phyloP scores from a whole-genome alignment of 2,329 filamentous ascomycete genomes.

The Phyllosticta ampelicida region DNA sequence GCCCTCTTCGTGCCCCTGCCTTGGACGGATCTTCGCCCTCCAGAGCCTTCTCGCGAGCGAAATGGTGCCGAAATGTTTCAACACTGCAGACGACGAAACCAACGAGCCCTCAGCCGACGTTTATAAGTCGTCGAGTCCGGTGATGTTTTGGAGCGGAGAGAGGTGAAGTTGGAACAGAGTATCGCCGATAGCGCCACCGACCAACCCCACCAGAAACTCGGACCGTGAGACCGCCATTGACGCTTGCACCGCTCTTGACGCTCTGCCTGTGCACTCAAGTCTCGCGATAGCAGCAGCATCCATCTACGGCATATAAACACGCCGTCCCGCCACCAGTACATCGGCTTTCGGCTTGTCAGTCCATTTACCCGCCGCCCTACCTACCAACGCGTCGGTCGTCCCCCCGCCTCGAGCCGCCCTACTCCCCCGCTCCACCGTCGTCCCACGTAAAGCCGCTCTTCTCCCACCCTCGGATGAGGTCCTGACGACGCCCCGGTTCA shows the following conservation, averaged over 20 bases:
- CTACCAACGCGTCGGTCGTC: background rate
- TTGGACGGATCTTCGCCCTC: too few relatives aligned
- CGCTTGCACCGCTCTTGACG: constrained; percentile 11
- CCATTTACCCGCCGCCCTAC: background rate
- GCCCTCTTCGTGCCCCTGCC: too few relatives aligned
- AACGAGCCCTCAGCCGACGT: too few relatives aligned
- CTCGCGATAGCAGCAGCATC: background rate
- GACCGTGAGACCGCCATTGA: constrained; percentile 9
- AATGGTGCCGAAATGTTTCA: too few relatives aligned
- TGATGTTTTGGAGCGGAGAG: background rate
- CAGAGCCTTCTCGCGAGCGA: too few relatives aligned
- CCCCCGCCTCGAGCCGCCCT: background rate
- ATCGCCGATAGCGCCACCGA: background rate
- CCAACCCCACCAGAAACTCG: background rate
- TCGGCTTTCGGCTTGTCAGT: background rate
- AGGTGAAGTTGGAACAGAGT: background rate
- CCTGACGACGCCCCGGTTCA: background rate
- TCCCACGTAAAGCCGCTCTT: background rate
- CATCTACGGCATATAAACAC: background rate
- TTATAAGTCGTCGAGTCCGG: background rate
- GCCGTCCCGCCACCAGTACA: background rate
- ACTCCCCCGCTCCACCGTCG: too few relatives aligned
- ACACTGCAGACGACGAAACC: too few relatives aligned
- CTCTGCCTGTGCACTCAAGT: constrained; percentile 1
- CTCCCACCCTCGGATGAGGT: background rate